phyloP scores from a whole-genome alignment of 2,329 filamentous ascomycete species.

The Conoideocrella luteorostrata region DNA sequence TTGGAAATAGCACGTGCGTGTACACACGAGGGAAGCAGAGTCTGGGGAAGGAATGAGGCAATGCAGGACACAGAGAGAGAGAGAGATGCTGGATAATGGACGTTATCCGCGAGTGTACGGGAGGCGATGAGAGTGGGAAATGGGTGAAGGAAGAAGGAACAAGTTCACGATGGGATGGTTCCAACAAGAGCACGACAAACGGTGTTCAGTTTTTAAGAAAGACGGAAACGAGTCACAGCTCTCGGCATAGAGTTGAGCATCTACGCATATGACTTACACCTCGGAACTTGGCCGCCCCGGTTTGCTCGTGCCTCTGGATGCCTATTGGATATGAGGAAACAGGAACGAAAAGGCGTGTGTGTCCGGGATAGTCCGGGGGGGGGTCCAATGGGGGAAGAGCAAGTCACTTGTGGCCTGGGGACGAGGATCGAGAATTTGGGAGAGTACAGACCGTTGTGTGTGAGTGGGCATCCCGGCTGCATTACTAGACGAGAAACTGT shows the following conservation, averaged over 20 bases:
- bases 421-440: too few relatives aligned
- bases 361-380: constrained; percentile 11
- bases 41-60: background rate
- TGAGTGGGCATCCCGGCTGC: too few relatives aligned
- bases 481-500: too few relatives aligned
- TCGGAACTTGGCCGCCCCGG: constrained; percentile 7
- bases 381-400: background rate
- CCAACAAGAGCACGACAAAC: too few relatives aligned
- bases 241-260: background rate
- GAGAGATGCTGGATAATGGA: too few relatives aligned
- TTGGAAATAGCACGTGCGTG: constrained; percentile 12
- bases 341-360: background rate
- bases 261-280: constrained; percentile 6
- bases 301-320: constrained; percentile 5
- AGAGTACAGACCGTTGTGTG: too few relatives aligned
- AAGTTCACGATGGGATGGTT: background rate
- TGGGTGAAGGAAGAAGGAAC: background rate
- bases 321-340: background rate
- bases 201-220: too few relatives aligned
- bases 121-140: background rate
- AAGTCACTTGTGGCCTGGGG: too few relatives aligned
- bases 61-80: background rate
- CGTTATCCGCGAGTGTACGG: too few relatives aligned
- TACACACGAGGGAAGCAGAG: background rate
- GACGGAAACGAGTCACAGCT: constrained; percentile 1